Evolutionary conservation across 1,284 basidiomycete genomes (phyloP).

Genomic region (Boletus semigastroideus): DNA sequence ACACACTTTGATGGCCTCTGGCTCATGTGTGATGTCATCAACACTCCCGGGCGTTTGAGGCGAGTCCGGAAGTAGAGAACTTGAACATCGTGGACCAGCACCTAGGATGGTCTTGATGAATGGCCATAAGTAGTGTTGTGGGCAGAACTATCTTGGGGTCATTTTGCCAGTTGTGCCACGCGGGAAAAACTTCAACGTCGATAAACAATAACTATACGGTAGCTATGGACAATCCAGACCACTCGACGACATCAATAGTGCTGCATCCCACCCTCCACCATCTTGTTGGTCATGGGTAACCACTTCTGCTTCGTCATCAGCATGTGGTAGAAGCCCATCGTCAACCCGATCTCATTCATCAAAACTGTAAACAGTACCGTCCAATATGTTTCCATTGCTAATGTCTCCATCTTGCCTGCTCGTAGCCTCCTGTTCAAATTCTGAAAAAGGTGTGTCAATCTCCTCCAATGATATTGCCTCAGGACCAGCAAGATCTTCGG

Average conservation of each 20-base stretch:
- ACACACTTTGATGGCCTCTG: too few species aligned
- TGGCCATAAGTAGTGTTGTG: background rate
- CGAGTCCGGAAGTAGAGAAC: too few species aligned
- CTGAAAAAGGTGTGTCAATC: background rate
- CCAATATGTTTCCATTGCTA: too few species aligned
- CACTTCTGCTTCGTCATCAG: background rate
- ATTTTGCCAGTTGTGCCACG: background rate
- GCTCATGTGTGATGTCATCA: too few species aligned
- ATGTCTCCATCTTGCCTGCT: background rate
- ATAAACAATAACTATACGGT: too few species aligned
- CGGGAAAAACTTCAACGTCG: background rate
- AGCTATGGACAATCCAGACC: background rate
- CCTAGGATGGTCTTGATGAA: too few species aligned
- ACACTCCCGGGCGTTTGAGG: too few species aligned
- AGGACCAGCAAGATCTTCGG: background rate
- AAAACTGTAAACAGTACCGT: background rate
- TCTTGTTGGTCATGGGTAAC: background rate
- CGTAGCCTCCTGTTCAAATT: background rate
- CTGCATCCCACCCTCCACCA: background rate
- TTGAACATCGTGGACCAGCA: too few species aligned
- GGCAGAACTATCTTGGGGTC: background rate
- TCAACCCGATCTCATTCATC: background rate
- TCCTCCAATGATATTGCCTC: background rate
- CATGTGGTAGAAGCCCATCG: background rate
- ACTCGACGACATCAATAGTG: background rate